Evolutionary conservation across 2,329 filamentous ascomycete species (phyloP), one percentile per base, ranked within the genome.

Genomic region (Chrysosporium queenslandicum): DNA sequence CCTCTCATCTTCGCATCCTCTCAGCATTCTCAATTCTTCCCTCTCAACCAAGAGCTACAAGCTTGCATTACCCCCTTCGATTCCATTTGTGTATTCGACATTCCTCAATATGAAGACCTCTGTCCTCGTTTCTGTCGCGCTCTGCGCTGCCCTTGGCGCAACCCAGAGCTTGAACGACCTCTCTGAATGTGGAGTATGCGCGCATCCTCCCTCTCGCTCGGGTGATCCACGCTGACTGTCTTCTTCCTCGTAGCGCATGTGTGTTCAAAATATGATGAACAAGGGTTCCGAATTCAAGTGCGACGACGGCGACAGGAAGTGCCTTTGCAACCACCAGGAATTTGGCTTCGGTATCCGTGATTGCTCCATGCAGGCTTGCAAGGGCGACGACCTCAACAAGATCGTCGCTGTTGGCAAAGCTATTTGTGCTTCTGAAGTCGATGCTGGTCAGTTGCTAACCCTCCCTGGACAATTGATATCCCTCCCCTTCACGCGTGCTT

Each of bases 341-440:
- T 74, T 74, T 60, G 53, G 59, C 27, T 69, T 63, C 55, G 73
- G 73, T 53, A 64, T 76, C 45, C 70, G 67, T 34, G 73, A 76
- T 61, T 76, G 73, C 65, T 69, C 69, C 37, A 42, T 58, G 14
- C 55, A 74, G 60, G 68, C 71, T 30, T 76, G 73, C 60, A 68
- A 68, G 40, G 59, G 56, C 12, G 67, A 69, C 21, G 62, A 72
- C 53, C 55, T 67, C 9, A 51, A 55, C 45, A 43, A 42, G 37
- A 47, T 52, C 20, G 6, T 43, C 18, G 20, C 34, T 29, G 12
- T 7, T 21, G 54, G 50, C 16, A 30, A 41, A 18, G 32, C 50
- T 11, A 6, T 46, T 3, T 52, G 50, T 21, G 20, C 29, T 11
- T 21, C 37, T 21, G 16, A 6, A 2, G 7, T 3, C 37, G 8